These are phyloP conservation scores for Talaromyces nanjingensis DNA, from an alignment of 495 filamentous ascomycete genomes.

Conservation along the genomic window DNA sequence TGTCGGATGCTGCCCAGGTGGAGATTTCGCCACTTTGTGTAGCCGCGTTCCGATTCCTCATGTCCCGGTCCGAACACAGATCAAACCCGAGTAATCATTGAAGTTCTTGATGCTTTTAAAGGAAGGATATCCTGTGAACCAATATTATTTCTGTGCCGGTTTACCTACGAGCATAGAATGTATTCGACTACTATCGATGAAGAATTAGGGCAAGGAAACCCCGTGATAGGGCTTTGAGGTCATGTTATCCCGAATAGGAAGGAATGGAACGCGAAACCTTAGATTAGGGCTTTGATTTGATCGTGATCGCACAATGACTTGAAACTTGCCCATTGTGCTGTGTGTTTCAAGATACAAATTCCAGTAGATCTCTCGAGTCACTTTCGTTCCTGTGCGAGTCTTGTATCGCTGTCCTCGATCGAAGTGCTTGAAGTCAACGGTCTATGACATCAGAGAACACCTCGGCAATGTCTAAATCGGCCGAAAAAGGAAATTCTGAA, in stretches of 20 bases:
- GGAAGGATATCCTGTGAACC: neutral
- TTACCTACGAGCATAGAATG: neutral
- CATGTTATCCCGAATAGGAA: neutral
- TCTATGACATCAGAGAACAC: neutral
- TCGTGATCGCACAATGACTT: neutral
- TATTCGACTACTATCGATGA: neutral
- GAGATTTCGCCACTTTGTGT: neutral
- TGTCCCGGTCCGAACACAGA: neutral
- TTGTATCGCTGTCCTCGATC: neutral
- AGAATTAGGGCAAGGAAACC: neutral
- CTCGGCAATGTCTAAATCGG: neutral
- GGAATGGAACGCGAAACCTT: neutral
- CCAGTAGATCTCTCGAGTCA: too few species aligned
- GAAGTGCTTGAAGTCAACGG: neutral
- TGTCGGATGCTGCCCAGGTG: neutral
- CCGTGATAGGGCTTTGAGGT: neutral
- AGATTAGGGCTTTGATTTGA: neutral
- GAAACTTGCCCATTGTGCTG: neutral
- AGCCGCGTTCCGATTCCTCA: neutral
- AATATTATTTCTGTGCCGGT: neutral
- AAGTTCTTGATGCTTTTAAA: neutral
- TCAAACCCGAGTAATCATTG: neutral
- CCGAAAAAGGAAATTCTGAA: neutral
- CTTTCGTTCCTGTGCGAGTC: too few species aligned
- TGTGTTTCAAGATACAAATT: neutral